Evolutionary conservation across 257 asterid species (phyloP).

Genomic region (Nicotiana paniculata): DNA sequence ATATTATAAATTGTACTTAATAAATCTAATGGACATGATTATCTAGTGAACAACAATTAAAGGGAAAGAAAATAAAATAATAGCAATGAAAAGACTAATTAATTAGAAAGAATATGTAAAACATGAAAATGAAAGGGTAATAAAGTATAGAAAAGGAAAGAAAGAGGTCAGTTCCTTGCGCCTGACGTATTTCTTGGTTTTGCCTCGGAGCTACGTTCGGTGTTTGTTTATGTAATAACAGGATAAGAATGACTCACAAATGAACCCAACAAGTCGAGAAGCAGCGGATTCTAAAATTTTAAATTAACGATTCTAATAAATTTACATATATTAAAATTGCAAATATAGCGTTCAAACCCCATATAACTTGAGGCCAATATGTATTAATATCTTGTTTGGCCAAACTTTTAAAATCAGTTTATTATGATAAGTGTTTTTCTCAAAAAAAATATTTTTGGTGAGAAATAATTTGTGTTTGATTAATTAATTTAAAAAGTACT

Average conservation of each 20-base stretch:
- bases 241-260: slow-evolving; percentile 19
- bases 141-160: background rate
- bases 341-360: no score
- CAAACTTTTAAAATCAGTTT: no score
- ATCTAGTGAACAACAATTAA: background rate
- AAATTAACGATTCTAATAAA: no score
- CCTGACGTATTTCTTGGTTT: slow-evolving; percentile 5
- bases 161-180: slow-evolving; percentile 12
- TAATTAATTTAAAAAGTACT: no score
- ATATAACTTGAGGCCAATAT: no score
- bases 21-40: background rate
- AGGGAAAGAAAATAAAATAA: background rate
- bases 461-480: no score
- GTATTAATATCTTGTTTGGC: no score
- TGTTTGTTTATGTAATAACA: background rate
- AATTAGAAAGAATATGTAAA: background rate
- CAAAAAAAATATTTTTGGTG: no score
- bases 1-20: background rate
- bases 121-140: slow-evolving; percentile 8
- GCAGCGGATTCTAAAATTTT: background rate
- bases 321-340: no score
- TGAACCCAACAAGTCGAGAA: background rate
- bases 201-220: slow-evolving; percentile 13
- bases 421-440: no score
- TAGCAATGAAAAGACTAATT: background rate